These are phyloP conservation scores for Hypomyces rosellus DNA, from an alignment of 2,329 filamentous ascomycete genomes.

Conservation along the genomic window DNA sequence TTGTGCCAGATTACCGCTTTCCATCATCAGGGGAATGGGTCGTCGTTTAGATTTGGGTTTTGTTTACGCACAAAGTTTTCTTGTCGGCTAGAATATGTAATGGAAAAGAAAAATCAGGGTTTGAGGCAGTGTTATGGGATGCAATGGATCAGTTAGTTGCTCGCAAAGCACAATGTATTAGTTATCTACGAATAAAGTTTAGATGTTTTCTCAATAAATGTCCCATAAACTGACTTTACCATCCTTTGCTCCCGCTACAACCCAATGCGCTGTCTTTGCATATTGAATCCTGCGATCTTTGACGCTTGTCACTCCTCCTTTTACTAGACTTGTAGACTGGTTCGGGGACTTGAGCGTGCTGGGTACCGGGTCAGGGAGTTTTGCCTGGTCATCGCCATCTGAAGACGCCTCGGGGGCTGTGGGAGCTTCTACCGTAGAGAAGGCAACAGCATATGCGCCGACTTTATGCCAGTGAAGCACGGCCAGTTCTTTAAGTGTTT, in stretches of 20 bases:
- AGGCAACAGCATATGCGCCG: constrained; percentile 76
- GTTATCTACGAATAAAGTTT: too few relatives aligned
- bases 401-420: neutral
- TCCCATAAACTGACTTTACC: constrained; percentile 95
- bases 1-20: too few relatives aligned
- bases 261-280: constrained; percentile 72
- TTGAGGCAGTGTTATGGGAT: too few relatives aligned
- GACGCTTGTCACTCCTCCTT: constrained; percentile 32
- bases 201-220: constrained; percentile 56
- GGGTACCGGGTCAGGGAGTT: neutral
- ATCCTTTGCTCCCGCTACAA: constrained; percentile 87
- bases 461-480: constrained; percentile 92
- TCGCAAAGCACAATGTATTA: too few relatives aligned
- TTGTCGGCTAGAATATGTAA: too few relatives aligned
- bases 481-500: constrained; percentile 78
- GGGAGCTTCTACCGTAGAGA: constrained; percentile 44
- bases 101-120: too few relatives aligned
- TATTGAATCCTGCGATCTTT: constrained; percentile 57
- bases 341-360: too few relatives aligned
- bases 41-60: too few relatives aligned
- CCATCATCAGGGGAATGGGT: too few relatives aligned
- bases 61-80: too few relatives aligned
- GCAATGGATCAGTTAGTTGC: too few relatives aligned
- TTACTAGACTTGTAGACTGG: neutral
- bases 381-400: neutral